Evolutionary conservation across 352 stramenopile species (phyloP).

Genomic region (Globisporangium apiculatum): DNA sequence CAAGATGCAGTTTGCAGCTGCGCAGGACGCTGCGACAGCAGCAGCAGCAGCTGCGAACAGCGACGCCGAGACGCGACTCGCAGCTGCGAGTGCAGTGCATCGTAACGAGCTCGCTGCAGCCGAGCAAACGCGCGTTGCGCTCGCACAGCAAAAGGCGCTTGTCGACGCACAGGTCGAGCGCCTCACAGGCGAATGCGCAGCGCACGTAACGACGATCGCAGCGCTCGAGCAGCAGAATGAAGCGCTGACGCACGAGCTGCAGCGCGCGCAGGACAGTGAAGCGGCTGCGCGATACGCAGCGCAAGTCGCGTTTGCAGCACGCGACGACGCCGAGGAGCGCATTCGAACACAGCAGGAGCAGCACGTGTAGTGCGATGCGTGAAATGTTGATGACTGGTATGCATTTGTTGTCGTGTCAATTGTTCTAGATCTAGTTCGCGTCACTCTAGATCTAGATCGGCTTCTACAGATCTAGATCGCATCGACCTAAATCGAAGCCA

Average conservation of each 20-base stretch:
- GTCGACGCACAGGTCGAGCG: constrained; percentile 1
- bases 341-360: constrained; percentile 26
- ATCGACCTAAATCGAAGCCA: too few relatives aligned
- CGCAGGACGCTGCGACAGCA: constrained; percentile 25
- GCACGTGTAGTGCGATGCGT: too few relatives aligned
- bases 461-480: too few relatives aligned
- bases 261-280: constrained; percentile 57
- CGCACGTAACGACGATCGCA: background rate
- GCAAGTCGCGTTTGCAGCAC: constrained; percentile 61
- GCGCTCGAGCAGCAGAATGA: constrained; percentile 18
- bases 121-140: background rate
- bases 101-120: constrained; percentile 3
- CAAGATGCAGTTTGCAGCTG: constrained; percentile 23
- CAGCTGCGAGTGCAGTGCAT: constrained; percentile 15
- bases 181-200: background rate
- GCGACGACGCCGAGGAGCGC: constrained; percentile 47
- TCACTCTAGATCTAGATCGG: too few relatives aligned
- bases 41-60: constrained; percentile 15
- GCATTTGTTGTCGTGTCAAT: constrained; percentile 8
- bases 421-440: too few relatives aligned
- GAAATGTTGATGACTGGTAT: constrained; percentile 15
- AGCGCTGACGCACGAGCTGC: constrained; percentile 35
- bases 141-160: background rate
- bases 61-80: constrained; percentile 18
- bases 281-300: constrained; percentile 63